Percentiles rank a stretch among this genome's conserved stretches.
Conservation (phyloP, 2,329 filamentous ascomycete species). For the Corniculantispora saksenae region DNA sequence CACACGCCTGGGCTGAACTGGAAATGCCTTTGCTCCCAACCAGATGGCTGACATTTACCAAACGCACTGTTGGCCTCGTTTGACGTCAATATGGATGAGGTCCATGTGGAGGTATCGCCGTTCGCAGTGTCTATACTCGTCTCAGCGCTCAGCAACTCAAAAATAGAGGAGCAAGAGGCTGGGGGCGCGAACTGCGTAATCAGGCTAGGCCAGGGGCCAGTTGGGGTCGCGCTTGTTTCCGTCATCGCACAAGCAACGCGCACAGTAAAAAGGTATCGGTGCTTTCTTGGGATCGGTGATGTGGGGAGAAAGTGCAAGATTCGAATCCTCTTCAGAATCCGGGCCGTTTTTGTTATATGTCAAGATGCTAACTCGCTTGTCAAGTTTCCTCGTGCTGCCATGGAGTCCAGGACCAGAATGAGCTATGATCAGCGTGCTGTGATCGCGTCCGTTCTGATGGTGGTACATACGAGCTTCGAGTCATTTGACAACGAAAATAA, state of each 20-base stretch:
- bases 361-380: no score
- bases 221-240: background rate
- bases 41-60: background rate
- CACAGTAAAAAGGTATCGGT: background rate
- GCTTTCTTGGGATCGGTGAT: no score
- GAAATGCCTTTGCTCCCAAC: background rate
- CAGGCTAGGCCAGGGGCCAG: background rate
- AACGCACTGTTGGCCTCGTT: background rate
- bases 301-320: no score
- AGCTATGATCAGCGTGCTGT: no score
- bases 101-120: slow-evolving; percentile 6
- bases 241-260: no score
- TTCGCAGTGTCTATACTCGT: background rate
- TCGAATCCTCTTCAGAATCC: no score
- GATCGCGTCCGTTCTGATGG: no score
- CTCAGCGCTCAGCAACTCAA: background rate
- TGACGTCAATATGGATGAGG: background rate
- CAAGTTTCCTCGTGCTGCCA: no score
- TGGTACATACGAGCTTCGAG: no score
- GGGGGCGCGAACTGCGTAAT: background rate
- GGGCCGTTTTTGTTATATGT: no score
- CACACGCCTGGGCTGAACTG: background rate
- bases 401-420: no score
- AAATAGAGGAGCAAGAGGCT: background rate
- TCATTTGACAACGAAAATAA: no score